These are phyloP conservation scores for Pistacia integerrima DNA, from an alignment of 345 rosid genomes.

Conservation along the genomic window DNA sequence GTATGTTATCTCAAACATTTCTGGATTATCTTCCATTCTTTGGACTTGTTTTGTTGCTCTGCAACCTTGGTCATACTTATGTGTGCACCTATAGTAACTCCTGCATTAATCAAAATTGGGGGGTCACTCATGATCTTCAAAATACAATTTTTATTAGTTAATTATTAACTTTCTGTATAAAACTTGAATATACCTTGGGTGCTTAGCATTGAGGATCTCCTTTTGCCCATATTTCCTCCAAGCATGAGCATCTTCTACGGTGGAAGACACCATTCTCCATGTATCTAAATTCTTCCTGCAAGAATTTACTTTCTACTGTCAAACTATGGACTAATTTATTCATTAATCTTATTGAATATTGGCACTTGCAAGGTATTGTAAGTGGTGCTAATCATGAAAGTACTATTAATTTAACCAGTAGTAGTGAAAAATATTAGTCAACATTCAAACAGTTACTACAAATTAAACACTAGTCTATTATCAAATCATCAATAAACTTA, in stretches of 20 bases:
- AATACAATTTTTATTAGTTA: background rate
- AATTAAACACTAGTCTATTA: background rate
- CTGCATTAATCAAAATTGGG: slow-evolving; percentile 38
- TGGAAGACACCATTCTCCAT: slow-evolving; percentile 35
- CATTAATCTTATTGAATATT: too few species aligned
- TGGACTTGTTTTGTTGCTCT: slow-evolving; percentile 88
- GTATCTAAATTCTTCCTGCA: slow-evolving; percentile 55
- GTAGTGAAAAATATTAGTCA: background rate
- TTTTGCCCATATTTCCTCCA: slow-evolving; percentile 99
- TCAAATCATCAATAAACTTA: slow-evolving; percentile 16
- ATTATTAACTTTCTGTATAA: too few species aligned
- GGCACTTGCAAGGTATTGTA: too few species aligned
- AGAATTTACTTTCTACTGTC: background rate
- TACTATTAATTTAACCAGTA: background rate
- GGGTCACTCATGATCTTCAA: background rate
- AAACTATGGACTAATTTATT: background rate
- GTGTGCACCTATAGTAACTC: slow-evolving; percentile 84
- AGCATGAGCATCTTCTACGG: slow-evolving; percentile 51
- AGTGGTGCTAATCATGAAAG: too few species aligned
- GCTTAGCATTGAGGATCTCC: slow-evolving; percentile 58
- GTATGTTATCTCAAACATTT: slow-evolving; percentile 50
- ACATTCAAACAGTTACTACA: background rate
- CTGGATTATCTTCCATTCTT: slow-evolving; percentile 48
- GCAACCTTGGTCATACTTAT: slow-evolving; percentile 69
- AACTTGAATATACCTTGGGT: slow-evolving; percentile 55